Evolutionary conservation across 306 rosid genomes (phyloP), one percentile per base, ranked within the genome.

Genomic region (Dryas alaskensis): DNA sequence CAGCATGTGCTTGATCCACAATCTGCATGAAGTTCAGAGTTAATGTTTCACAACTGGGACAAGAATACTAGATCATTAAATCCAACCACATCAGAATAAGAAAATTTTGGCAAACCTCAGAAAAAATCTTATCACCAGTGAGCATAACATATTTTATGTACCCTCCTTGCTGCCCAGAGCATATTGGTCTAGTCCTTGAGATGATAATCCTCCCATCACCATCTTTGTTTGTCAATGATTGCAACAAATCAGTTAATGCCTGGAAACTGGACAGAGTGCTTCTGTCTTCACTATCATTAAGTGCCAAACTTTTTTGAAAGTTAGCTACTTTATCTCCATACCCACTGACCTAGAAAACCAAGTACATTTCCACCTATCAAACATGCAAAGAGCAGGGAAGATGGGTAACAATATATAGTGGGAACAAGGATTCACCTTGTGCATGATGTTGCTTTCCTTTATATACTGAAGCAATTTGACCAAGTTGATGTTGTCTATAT

Each of bases 71-170:
- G 65, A 55, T 62, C 60, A 58, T 48, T 51, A 58, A 78, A 14
- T 54, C 55, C 11, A 45, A 65, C n/a, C 60, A 43, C 48, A 57
- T 73, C 48, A 69, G 72, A 57, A 22, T 63, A 89, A 58, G 67
- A 40, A 65, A 63, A 16, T 64, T 76, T 67, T 31, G 63, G 68
- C 87, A 53, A 84, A 91, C 98, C 98, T 94, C 96, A 2, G 92
- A 89, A 81, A 93, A 93, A 78, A 93, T 88, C 83, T 85, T 88
- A 83, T 91, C 96, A 60, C 95, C 98, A 16, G 91, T 81, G 77
- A 94, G 94, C 98, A 88, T 94, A 60, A 94, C 92, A 79, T 88
- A 90, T 81, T 94, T 91, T 59, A 94, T 77, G 81, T 84, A 94
- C 52, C 92, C 91, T 73, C 85, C 91, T 55, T 74, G 82, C 75